Evolutionary conservation across 345 rosid genomes (phyloP).

Genomic region (Raphanus raphanistrum): DNA sequence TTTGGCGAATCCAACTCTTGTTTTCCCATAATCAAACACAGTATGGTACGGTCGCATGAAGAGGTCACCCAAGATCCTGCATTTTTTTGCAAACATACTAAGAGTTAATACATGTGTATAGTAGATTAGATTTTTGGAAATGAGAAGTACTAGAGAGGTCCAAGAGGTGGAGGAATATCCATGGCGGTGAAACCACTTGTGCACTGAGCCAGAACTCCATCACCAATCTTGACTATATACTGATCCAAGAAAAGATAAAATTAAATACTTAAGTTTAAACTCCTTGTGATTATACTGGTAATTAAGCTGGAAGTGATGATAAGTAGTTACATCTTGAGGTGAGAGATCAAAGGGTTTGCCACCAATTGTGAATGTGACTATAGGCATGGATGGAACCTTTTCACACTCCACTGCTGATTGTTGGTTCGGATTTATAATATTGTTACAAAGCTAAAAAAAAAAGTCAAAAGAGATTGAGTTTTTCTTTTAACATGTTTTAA

Average conservation of each 20-base stretch:
- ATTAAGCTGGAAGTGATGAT: not conserved
- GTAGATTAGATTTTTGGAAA: not conserved
- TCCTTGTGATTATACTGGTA: not conserved
- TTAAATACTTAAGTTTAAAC: not conserved
- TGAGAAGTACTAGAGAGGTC: constrained; percentile 53
- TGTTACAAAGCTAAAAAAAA: constrained; percentile 64
- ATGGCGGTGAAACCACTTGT: constrained; percentile 59
- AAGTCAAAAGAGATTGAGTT: not conserved
- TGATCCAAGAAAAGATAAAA: constrained; percentile 22
- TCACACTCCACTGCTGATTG: constrained; percentile 75
- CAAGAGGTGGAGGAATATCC: constrained; percentile 63
- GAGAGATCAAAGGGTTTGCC: constrained; percentile 69
- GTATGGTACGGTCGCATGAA: constrained; percentile 94
- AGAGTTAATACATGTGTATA: not conserved
- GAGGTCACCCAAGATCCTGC: constrained; percentile 91
- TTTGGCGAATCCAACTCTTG: constrained; percentile 84
- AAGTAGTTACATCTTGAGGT: constrained; percentile 64
- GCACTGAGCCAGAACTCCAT: constrained; percentile 52
- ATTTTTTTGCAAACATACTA: constrained; percentile 14
- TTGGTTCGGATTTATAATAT: constrained; percentile 80
- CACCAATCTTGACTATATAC: constrained; percentile 61
- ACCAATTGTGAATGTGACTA: constrained; percentile 70
- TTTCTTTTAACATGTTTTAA: not conserved
- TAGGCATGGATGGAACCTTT: constrained; percentile 65
- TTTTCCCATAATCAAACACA: constrained; percentile 77